These are phyloP conservation scores for Tolypocladium ophioglossoides DNA, from an alignment of 2,329 filamentous ascomycete species.

Conservation along the genomic window DNA sequence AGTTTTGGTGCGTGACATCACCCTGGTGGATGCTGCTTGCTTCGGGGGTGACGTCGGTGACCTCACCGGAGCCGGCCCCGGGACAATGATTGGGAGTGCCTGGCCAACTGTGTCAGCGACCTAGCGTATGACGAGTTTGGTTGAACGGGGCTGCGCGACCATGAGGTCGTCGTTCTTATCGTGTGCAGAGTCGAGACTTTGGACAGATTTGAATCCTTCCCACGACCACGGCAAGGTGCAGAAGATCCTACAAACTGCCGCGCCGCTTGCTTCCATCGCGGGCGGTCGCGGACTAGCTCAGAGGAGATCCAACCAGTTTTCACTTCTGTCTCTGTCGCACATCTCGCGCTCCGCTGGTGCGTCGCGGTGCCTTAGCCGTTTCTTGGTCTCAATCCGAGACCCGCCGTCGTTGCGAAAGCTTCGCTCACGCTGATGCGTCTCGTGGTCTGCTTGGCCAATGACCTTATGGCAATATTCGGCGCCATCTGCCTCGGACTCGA, in stretches of 20 bases:
- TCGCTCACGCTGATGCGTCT: not conserved
- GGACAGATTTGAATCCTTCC: not conserved
- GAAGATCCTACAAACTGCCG: not conserved
- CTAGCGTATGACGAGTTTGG: too few species aligned
- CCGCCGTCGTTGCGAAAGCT: not conserved
- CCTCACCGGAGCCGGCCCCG: not conserved
- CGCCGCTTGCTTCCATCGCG: not conserved
- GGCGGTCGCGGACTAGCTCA: too few species aligned
- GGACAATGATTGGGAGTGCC: not conserved
- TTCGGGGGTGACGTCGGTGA: not conserved
- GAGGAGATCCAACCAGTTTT: not conserved
- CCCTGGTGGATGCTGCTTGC: not conserved
- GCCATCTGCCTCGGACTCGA: not conserved
- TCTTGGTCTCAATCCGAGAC: not conserved
- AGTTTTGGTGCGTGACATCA: not conserved
- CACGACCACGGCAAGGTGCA: not conserved
- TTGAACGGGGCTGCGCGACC: not conserved
- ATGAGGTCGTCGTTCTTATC: not conserved
- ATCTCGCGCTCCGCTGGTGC: not conserved
- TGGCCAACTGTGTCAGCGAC: too few species aligned
- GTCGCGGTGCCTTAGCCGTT: not conserved
- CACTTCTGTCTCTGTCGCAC: not conserved
- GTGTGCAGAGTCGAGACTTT: not conserved
- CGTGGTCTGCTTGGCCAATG: not conserved
- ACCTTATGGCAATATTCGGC: constrained; percentile 1